Base-by-base conservation (phyloP, 2,329 filamentous ascomycete species). In the Talaromyces sp. region DNA sequence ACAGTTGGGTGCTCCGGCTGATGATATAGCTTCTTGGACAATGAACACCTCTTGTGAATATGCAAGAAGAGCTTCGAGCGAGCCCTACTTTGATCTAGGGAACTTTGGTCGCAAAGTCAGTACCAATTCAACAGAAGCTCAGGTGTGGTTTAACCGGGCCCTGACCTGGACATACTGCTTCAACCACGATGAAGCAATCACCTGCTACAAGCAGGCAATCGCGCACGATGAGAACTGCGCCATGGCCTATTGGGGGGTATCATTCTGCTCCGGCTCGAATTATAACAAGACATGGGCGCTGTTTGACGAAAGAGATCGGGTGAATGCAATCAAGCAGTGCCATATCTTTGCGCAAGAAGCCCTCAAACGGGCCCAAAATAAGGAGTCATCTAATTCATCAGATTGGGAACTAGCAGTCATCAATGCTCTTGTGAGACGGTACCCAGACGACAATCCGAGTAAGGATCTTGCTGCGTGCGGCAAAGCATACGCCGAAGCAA, bases 401-500 rank as follows among this genome's bases (percentile, higher is more conserved):
- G 65, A 49, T 30, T 73, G 62, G 72, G 67, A 69, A 57, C 49
- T 58, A 36, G 65, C 63, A 1, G 42, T 69, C 27, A 68, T 69
- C 9, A 30, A 62, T 0, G 67, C 67, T 11, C 65, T 64, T 30
- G 59, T 58, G 15, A 60, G 62, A 49, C 62, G 68, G 4, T 69
- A 65, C n/a, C 66, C 68, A 2, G 39, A 55, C n/a, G 58, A 60
- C 25, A 87, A 0, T 74, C 80, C 79, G 0, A 78, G 77, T 36
- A 70, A 75, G 1, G 80, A 85, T 61, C 83, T 80, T 63, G 76
- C 76, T 0, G 70, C 75, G 11, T 83, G 81, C 78, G 88, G 88
- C 63, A 68, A 76, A 52, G 74, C 73, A 1, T 90, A 89, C 69
- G 86, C 86, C 0, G 73, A 80, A 27, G 85, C 84, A 1, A 89